Conservation (phyloP, 2,329 filamentous ascomycete genomes). For the Teratosphaeria destructans region DNA sequence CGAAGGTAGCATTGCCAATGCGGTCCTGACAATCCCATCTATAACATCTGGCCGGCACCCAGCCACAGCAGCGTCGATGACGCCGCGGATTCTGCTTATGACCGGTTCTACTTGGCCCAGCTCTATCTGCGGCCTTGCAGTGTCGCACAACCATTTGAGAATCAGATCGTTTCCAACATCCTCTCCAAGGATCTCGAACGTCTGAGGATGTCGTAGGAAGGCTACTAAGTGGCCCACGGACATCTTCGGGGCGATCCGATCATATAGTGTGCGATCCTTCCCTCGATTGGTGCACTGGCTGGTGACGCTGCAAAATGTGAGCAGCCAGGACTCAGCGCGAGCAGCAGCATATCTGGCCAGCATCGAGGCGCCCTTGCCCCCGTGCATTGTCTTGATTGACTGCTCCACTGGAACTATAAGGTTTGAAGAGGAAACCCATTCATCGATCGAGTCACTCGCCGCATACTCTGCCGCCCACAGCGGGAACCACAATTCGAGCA, state of each 20-base stretch:
- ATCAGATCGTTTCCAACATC: background rate
- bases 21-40: background rate
- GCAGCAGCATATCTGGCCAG: background rate
- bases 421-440: background rate
- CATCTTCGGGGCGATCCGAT: background rate
- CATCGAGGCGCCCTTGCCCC: background rate
- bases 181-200: background rate
- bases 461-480: slow-evolving; percentile 4
- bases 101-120: background rate
- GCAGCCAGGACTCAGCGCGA: background rate
- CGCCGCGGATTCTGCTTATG: background rate
- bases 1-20: background rate
- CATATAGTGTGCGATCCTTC: background rate
- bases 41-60: background rate
- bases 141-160: background rate
- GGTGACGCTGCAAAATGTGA: slow-evolving; percentile 21
- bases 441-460: slow-evolving; percentile 1
- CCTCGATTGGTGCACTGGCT: background rate
- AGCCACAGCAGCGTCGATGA: background rate
- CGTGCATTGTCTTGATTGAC: background rate
- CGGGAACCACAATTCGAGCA: slow-evolving; percentile 14
- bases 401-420: background rate
- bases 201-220: background rate
- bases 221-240: background rate
- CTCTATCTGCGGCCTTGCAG: background rate